phyloP scores from a whole-genome alignment of 2,329 filamentous ascomycete genomes.

The Claviceps maximensis region DNA sequence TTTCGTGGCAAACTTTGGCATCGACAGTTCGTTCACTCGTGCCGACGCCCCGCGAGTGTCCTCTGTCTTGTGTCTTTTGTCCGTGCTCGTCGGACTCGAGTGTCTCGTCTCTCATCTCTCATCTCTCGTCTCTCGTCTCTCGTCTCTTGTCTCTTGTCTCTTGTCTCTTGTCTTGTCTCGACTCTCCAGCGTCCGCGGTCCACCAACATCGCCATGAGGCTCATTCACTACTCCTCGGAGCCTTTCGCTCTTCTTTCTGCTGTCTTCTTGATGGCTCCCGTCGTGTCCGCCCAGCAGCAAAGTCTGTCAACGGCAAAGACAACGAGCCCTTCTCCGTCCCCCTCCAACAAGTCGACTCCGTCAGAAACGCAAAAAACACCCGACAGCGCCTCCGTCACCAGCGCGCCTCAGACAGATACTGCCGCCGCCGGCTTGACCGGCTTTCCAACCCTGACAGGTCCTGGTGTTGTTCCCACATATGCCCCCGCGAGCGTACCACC shows the following conservation, averaged over 20 bases:
- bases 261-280: conserved; percentile 16
- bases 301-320: neutral
- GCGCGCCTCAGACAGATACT: conserved; percentile 7
- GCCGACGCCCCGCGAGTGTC: neutral
- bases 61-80: too few relatives aligned
- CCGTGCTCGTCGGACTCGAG: too few relatives aligned
- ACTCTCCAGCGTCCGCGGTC: too few relatives aligned
- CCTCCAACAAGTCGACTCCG: neutral
- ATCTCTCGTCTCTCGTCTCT: too few relatives aligned
- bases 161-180: too few relatives aligned
- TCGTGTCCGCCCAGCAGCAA: conserved; percentile 19
- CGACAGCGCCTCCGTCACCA: conserved; percentile 10
- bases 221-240: conserved; percentile 14
- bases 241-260: conserved; percentile 16
- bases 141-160: too few relatives aligned
- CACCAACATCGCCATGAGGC: conserved; percentile 12
- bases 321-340: conserved; percentile 7
- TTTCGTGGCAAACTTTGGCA: neutral
- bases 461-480: conserved; percentile 37
- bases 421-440: conserved; percentile 15
- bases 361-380: neutral
- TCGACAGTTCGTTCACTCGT: neutral
- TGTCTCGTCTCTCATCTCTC: too few relatives aligned
- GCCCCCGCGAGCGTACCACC: conserved; percentile 69
- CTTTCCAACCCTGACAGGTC: conserved; percentile 29